Base-by-base conservation (phyloP, 352 stramenopile genomes). In the Phytophthora litchii region DNA sequence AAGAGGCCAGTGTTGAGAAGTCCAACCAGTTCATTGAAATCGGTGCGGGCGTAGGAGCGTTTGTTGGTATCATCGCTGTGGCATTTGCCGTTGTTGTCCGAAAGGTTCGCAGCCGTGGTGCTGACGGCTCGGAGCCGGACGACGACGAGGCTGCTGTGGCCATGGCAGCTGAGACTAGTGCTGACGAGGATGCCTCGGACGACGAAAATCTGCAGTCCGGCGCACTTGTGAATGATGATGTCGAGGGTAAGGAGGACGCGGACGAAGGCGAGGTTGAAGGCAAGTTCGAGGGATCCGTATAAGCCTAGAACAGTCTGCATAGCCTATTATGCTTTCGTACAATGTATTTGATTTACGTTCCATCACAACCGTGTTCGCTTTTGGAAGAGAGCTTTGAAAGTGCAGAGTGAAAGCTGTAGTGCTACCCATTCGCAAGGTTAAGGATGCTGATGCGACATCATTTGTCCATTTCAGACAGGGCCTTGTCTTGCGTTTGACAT, bases 241-340 rank as follows among this genome's bases (percentile, higher is more conserved):
- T 10, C 17, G 34, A 41, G 7, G 58, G 61, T 20, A 63, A 62
- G 37, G 54, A 69, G 17, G 31, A 58, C 10, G 52, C 58, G 16
- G 60, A 70, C 6, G 67, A 68, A 7, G 65, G 50, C 35, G 67
- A 74, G 32, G 55, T 60, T 41, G 74, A 84, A 63, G 75, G 75
- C 67, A 82, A 77, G 58, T 85, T 85, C 23, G 70, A 80, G 21
- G 75, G 75, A 42, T 74, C 75, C 13, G 75, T 78, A 54, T 85
- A 77, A 84, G 42, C 32, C 29, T 8, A 29, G 16, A 54, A 59
- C 40, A 42, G 31, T 41, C 38, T 27, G n/a, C 14, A 42, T 49
- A 66, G 37, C 61, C 25, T 65, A 42, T 35, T 54, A 52, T 61
- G 44, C 59, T 61, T 67, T 54, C 47, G 52, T 64, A 60, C 40